Evolutionary conservation across 108 stramenopile genomes (phyloP).

Genomic region (Nitzschia palea): DNA sequence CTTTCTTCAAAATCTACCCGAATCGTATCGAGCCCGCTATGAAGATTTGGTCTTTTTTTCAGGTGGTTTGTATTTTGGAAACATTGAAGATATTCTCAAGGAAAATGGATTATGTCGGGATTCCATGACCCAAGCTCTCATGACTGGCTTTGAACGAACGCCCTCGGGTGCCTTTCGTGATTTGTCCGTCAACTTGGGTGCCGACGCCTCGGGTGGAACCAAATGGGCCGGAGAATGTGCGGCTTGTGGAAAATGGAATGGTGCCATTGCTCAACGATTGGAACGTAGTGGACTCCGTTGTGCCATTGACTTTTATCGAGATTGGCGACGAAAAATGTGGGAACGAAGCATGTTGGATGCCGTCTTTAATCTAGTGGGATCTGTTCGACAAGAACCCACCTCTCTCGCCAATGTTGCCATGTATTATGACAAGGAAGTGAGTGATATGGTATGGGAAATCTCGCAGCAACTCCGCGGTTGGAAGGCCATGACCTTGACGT

Average conservation of each 20-base stretch:
- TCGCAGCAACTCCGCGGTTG: conserved; percentile 64
- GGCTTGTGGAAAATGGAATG: conserved; percentile 84
- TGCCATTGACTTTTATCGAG: conserved; percentile 72
- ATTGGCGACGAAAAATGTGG: conserved; percentile 86
- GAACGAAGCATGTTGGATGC: conserved; percentile 69
- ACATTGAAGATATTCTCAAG: conserved; percentile 72
- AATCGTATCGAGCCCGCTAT: conserved; percentile 42
- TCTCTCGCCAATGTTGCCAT: conserved; percentile 68
- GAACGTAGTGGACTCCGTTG: conserved; percentile 60
- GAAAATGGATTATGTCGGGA: conserved; percentile 76
- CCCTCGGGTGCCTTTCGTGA: conserved; percentile 47
- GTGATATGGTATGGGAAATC: conserved; percentile 83
- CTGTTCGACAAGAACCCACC: conserved; percentile 70
- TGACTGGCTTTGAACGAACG: conserved; percentile 57
- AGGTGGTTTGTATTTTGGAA: conserved; percentile 68
- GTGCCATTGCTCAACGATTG: conserved; percentile 66
- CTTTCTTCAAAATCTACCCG: conserved; percentile 62
- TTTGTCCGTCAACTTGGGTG: conserved; percentile 54
- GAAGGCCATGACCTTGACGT: conserved; percentile 74
- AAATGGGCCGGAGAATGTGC: conserved; percentile 77
- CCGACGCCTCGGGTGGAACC: conserved; percentile 61
- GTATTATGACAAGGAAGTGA: conserved; percentile 78
- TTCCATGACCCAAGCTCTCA: conserved; percentile 73
- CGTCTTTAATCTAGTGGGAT: conserved; percentile 69
- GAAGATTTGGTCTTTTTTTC: conserved; percentile 83